phyloP scores from a whole-genome alignment of 441 rosid species.

The Gossypium trilobum region DNA sequence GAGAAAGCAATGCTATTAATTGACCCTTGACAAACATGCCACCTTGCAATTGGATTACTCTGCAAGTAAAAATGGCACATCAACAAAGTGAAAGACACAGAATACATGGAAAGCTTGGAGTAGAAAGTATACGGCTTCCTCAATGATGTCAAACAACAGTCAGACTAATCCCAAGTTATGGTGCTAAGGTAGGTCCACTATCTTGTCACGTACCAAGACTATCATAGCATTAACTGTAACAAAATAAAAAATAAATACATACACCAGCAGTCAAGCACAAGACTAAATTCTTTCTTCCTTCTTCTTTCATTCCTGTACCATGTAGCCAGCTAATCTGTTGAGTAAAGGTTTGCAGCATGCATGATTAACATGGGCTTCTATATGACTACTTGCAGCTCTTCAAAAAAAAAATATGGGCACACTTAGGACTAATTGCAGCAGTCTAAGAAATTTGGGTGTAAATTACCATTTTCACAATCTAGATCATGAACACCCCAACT shows the following conservation, averaged over 20 bases:
- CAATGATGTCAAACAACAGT: background rate
- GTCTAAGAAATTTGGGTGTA: background rate
- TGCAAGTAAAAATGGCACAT: constrained; percentile 32
- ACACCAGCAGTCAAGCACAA: background rate
- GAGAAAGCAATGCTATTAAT: constrained; percentile 84
- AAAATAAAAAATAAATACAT: background rate
- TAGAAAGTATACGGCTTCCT: constrained; percentile 10
- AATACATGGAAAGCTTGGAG: constrained; percentile 1
- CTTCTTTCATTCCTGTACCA: background rate
- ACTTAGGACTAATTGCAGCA: background rate
- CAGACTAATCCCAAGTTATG: background rate
- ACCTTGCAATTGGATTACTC: constrained; percentile 96
- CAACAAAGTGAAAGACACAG: constrained; percentile 7
- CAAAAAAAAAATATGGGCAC: background rate
- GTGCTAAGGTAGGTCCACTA: background rate
- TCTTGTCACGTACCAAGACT: background rate
- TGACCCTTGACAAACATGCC: constrained; percentile 94
- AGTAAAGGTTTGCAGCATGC: background rate
- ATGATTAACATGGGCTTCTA: background rate
- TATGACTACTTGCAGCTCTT: background rate
- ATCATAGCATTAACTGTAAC: background rate
- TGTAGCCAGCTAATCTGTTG: background rate
- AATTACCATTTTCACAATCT: background rate
- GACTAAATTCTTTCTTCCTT: background rate
- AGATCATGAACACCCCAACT: background rate